A percentile compares a stretch with the other conserved stretches of the same genome.
Conservation (phyloP, 2,329 filamentous ascomycete species). For the Madurella fahalii region DNA sequence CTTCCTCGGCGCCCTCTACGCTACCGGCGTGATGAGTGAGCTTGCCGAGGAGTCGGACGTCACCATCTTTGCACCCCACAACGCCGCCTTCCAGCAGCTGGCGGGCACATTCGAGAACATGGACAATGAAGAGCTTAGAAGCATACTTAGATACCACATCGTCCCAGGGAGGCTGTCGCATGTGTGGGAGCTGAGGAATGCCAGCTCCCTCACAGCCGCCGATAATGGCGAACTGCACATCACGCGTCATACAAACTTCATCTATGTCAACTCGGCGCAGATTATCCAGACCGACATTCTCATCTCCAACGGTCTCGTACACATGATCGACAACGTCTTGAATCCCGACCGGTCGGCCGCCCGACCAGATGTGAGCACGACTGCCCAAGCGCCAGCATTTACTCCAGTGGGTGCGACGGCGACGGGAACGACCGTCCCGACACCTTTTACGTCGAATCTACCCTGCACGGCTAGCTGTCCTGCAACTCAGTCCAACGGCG, state of each 20-base stretch:
- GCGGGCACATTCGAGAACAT: constrained; percentile 42
- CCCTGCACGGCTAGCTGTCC: constrained; percentile 35
- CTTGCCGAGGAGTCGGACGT: constrained; percentile 40
- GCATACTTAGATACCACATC: constrained; percentile 54
- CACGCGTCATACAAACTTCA: constrained; percentile 39
- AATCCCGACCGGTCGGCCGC: constrained; percentile 38
- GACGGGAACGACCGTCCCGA: constrained; percentile 20
- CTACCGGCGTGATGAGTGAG: constrained; percentile 36
- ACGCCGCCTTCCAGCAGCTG: constrained; percentile 48
- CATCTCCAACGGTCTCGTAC: constrained; percentile 54
- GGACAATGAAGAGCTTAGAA: constrained; percentile 36
- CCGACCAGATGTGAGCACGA: constrained; percentile 35
- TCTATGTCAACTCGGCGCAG: constrained; percentile 49
- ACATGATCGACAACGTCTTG: constrained; percentile 53
- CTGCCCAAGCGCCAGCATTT: constrained; percentile 36
- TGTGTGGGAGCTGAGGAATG: constrained; percentile 47
- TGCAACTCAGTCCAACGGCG: neutral
- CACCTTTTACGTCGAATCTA: constrained; percentile 39
- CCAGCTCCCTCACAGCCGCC: constrained; percentile 31
- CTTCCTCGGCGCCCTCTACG: constrained; percentile 40
- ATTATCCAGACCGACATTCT: constrained; percentile 50
- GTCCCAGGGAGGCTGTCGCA: constrained; percentile 51
- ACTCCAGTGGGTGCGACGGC: constrained; percentile 19
- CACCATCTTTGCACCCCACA: constrained; percentile 54
- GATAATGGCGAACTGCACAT: constrained; percentile 42